A percentile compares a stretch with the other conserved stretches of the same genome.
phyloP scores from a whole-genome alignment of 2,329 filamentous ascomycete genomes.

The Hyphodiscus sp. region DNA sequence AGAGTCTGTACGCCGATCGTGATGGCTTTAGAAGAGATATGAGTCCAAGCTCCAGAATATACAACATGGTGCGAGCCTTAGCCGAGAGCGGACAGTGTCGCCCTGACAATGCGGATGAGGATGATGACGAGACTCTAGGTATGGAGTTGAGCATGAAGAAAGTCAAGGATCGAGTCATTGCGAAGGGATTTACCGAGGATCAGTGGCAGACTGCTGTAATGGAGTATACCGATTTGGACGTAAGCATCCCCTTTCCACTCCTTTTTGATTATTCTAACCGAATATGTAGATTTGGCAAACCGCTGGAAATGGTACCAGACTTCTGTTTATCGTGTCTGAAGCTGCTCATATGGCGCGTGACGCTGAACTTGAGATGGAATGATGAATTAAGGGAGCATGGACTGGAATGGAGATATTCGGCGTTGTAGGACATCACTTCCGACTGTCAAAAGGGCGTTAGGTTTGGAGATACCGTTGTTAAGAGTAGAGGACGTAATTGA shows the following conservation, averaged over 20 bases:
- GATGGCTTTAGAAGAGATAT: slow-evolving; percentile 56
- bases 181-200: slow-evolving; percentile 94
- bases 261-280: slow-evolving; percentile 21
- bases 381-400: slow-evolving; percentile 1
- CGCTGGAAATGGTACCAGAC: slow-evolving; percentile 59
- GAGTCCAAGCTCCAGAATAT: slow-evolving; percentile 84
- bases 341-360: slow-evolving; percentile 36
- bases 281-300: slow-evolving; percentile 67
- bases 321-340: slow-evolving; percentile 62
- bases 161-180: slow-evolving; percentile 85
- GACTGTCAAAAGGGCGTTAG: neutral
- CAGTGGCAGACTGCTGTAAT: slow-evolving; percentile 82
- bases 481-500: neutral
- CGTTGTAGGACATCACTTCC: neutral
- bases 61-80: slow-evolving; percentile 85
- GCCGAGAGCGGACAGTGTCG: slow-evolving; percentile 68
- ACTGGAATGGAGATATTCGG: neutral
- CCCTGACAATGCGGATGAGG: slow-evolving; percentile 48
- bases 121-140: slow-evolving; percentile 57
- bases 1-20: slow-evolving; percentile 72
- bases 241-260: slow-evolving; percentile 52
- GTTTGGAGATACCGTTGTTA: neutral
- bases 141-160: slow-evolving; percentile 80
- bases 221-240: slow-evolving; percentile 82
- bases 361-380: slow-evolving; percentile 23